phyloP scores from a whole-genome alignment of 2,329 filamentous ascomycete genomes.

The Ophiostoma quercus region DNA sequence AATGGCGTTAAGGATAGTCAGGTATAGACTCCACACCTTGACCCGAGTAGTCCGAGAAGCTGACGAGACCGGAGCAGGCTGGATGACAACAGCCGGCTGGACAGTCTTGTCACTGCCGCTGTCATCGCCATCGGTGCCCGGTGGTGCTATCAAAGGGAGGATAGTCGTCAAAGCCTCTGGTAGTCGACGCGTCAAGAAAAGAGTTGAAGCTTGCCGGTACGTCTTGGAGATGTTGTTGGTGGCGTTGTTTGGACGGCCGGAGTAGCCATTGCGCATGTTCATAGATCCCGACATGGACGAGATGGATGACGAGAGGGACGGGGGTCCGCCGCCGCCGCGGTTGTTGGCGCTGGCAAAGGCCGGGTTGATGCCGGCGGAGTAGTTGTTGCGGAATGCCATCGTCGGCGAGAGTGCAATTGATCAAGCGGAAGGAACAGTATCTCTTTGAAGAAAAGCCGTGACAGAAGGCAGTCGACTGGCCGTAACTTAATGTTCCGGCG shows the following conservation, averaged over 20 bases:
- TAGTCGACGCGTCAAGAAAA: conserved; percentile 89
- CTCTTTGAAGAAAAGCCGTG: no score
- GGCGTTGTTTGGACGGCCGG: conserved; percentile 17
- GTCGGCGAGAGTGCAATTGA: background rate
- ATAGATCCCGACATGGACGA: conserved; percentile 56
- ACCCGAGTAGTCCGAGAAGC: conserved; percentile 78
- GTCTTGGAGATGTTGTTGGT: conserved; percentile 70
- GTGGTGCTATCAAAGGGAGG: conserved; percentile 69
- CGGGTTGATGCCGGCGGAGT: conserved; percentile 43
- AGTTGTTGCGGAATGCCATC: conserved; percentile 44
- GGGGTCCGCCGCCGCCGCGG: conserved; percentile 14
- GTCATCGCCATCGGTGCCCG: conserved; percentile 37
- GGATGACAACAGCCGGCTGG: conserved; percentile 29
- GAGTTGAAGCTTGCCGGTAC: conserved; percentile 87
- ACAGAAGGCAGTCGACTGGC: background rate
- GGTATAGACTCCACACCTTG: conserved; percentile 96
- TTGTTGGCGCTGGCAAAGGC: conserved; percentile 41
- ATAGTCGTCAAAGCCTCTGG: conserved; percentile 84
- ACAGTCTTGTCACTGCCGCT: conserved; percentile 7
- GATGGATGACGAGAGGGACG: conserved; percentile 53
- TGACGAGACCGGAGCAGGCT: conserved; percentile 68
- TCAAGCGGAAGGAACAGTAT: background rate
- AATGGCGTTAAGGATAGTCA: conserved; percentile 87
- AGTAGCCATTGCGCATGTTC: conserved; percentile 50
- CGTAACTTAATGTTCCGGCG: background rate